phyloP scores from a whole-genome alignment of 1,139 yeast species.

The Yamadazyma triangularis region DNA sequence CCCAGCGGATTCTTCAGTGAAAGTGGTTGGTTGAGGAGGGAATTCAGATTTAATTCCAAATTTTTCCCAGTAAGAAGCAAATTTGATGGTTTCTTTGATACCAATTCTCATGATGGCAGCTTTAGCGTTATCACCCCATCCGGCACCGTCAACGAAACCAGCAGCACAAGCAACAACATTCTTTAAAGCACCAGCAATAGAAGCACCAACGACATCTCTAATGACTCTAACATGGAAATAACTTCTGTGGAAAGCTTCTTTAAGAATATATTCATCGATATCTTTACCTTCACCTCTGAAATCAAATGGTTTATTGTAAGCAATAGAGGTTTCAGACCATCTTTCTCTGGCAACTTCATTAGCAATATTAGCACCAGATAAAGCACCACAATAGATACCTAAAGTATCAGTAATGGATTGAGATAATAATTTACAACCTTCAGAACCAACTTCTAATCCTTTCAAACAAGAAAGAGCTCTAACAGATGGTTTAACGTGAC shows the following conservation, averaged over 20 bases:
- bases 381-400: conserved; percentile 44
- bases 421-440: conserved; percentile 44
- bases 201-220: conserved; percentile 45
- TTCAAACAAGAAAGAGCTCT: conserved; percentile 47
- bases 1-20: conserved; percentile 47
- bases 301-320: conserved; percentile 37
- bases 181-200: conserved; percentile 49
- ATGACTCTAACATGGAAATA: conserved; percentile 47
- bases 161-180: conserved; percentile 46
- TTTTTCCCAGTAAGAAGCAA: conserved; percentile 21
- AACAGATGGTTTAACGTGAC: conserved; percentile 33
- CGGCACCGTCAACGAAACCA: conserved; percentile 46
- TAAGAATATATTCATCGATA: conserved; percentile 37
- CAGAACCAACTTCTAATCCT: conserved; percentile 43
- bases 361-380: conserved; percentile 48
- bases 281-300: conserved; percentile 40
- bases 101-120: conserved; percentile 49
- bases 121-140: conserved; percentile 52
- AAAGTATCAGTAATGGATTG: conserved; percentile 40
- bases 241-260: conserved; percentile 43
- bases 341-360: conserved; percentile 44
- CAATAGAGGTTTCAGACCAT: conserved; percentile 51
- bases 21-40: conserved; percentile 37
- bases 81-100: conserved; percentile 38
- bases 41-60: conserved; percentile 17